Evolutionary conservation across 2,329 filamentous ascomycete species (phyloP).

Genomic region (Colletotrichum tamarilloi): DNA sequence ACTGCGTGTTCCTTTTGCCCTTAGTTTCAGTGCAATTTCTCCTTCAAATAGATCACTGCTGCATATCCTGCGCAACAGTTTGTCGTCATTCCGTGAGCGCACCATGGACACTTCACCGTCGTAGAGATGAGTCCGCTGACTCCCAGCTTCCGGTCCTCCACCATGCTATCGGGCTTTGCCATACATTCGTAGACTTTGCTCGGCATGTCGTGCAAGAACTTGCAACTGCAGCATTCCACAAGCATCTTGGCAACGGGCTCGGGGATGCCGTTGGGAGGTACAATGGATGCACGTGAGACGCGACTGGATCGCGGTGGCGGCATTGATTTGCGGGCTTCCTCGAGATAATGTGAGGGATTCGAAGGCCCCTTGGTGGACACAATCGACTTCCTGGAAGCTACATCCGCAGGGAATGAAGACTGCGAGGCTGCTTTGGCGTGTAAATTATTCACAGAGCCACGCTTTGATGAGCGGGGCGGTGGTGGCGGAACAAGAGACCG

Average conservation of each 20-base stretch:
- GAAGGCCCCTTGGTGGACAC: conserved; percentile 15
- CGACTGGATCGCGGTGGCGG: conserved; percentile 19
- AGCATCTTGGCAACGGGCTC: conserved; percentile 71
- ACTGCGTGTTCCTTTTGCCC: neutral
- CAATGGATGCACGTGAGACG: conserved; percentile 21
- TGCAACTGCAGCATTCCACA: conserved; percentile 73
- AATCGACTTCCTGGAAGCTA: conserved; percentile 5
- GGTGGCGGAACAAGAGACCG: conserved; percentile 26
- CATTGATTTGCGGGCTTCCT: conserved; percentile 32
- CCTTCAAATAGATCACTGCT: conserved; percentile 73
- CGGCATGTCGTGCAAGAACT: conserved; percentile 74
- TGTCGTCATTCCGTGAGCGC: conserved; percentile 76
- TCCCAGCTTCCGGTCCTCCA: conserved; percentile 62
- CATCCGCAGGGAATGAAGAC: conserved; percentile 6
- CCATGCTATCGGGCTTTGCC: conserved; percentile 66
- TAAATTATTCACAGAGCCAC: conserved; percentile 13
- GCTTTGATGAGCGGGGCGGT: conserved; percentile 39
- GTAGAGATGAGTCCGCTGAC: conserved; percentile 69
- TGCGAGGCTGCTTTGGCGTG: conserved; percentile 29
- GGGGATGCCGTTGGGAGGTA: conserved; percentile 19
- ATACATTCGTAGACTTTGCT: conserved; percentile 73
- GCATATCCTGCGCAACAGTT: conserved; percentile 77
- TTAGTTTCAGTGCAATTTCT: conserved; percentile 65
- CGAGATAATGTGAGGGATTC: conserved; percentile 26
- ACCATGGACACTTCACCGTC: conserved; percentile 78